A percentile compares a stretch with the other conserved stretches of the same genome.
phyloP scores from a whole-genome alignment of 805 yeast species.

The Pichia manshurica region DNA sequence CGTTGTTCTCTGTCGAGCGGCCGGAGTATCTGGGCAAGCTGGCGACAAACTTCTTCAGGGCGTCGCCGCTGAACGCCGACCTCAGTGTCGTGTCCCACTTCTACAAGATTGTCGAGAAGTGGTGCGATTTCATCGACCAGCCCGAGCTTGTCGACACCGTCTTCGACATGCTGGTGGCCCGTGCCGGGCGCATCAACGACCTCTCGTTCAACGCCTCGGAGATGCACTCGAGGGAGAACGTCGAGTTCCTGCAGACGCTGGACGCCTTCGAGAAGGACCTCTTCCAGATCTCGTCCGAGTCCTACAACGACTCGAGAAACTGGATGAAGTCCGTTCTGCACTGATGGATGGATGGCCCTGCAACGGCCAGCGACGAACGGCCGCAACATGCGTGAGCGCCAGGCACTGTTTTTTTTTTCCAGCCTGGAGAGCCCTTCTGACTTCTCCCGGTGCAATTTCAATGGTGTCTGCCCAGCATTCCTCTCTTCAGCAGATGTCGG shows the following conservation, averaged over 20 bases:
- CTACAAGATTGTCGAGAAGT: slow-evolving; percentile 63
- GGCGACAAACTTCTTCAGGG: slow-evolving; percentile 76
- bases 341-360: too few relatives aligned
- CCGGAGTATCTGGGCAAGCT: slow-evolving; percentile 65
- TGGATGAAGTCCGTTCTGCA: slow-evolving; percentile 17
- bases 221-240: slow-evolving; percentile 24
- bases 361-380: too few relatives aligned
- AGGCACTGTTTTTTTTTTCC: too few relatives aligned
- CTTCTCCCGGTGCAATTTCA: too few relatives aligned
- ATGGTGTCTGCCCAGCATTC: too few relatives aligned
- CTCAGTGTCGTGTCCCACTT: slow-evolving; percentile 31
- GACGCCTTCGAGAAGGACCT: slow-evolving; percentile 72
- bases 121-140: slow-evolving; percentile 72
- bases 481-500: too few relatives aligned
- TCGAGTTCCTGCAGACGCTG: slow-evolving; percentile 52
- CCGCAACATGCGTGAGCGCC: too few relatives aligned
- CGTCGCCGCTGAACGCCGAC: slow-evolving; percentile 37
- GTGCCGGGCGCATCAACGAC: slow-evolving; percentile 70
- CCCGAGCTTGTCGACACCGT: slow-evolving; percentile 47
- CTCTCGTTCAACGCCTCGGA: slow-evolving; percentile 43
- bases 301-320: slow-evolving; percentile 24
- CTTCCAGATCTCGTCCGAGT: slow-evolving; percentile 47
- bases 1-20: slow-evolving; percentile 55
- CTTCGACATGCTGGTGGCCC: slow-evolving; percentile 47
- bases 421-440: too few relatives aligned